Base-by-base conservation (phyloP, 805 yeast species). In the Nakazawaea anatomiae region DNA sequence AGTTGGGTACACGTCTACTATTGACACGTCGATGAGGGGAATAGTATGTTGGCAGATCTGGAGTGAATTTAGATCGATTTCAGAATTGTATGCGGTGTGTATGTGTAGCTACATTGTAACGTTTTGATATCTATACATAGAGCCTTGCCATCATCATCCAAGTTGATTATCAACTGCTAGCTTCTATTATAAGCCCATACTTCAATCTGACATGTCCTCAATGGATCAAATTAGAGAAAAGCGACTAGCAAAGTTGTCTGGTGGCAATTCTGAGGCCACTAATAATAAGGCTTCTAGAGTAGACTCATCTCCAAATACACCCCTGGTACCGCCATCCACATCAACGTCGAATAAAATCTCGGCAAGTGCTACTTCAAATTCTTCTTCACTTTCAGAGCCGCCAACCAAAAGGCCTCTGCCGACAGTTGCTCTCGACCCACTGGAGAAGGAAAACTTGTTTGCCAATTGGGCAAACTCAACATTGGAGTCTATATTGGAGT, bases 161-260 rank as follows among this genome's bases (percentile, higher is more conserved):
- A n/a, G 25, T 18, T 18, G 25, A 18, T 18, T 18, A n/a, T n/a
- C 41, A 11, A 9, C 18, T n/a, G 9, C 9, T 12, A 18, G 41
- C 41, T n/a, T 18, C 41, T n/a, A 39, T 34, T 10, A 10, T 34
- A 34, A 18, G 25, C 35, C 35, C 32, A 14, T 28, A 32, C n/a
- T 27, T 34, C 6, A n/a, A 27, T 6, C 35, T 27, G 28, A 14
- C 36, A 50, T 45, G 48, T 45, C 48, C 49, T 36, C 47, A 4
- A 44, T 48, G 25, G 39, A 48, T 39, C 42, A 66, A 59, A 67
- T 72, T 39, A 66, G 76, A 52, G 74, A 73, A 8, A 70, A 69
- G 54, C 55, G 87, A 43, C 65, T 81, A 55, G 87, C 86, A 5
- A 72, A 71, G 52, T 67, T 81, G 51, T 40, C 52, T 40, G 42